Evolutionary conservation across 352 stramenopile genomes (phyloP), one percentile per base, ranked within the genome.

Genomic region (Elongisporangium prolatum): DNA sequence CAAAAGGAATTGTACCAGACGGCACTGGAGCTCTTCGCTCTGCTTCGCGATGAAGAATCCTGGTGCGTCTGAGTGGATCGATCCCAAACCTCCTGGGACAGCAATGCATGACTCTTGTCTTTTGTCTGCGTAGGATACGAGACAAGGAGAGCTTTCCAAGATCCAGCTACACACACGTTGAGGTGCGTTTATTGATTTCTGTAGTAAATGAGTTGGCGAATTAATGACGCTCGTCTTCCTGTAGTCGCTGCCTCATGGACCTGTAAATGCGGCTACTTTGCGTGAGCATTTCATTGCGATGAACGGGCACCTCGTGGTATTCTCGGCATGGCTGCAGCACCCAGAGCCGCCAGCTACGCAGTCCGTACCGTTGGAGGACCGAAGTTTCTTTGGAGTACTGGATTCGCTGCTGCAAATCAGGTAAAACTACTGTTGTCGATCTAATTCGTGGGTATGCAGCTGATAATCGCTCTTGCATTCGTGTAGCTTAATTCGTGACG

Each of bases 101-200:
- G 25, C 28, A 40, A 40, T 8, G 28, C 8, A 40, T 52, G n/a
- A 52, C 34, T 8, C 20, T 25, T 13, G 14, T 25, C 10, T 47
- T 52, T 55, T 17, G 20, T 24, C 21, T 57, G 1, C 28, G 34
- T 55, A 89, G 82, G 82, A 84, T 62, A 16, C 82, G 80, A 3
- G 82, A 92, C 58, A 88, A 89, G 60, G 82, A 92, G 18, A 92
- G 82, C 60, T 92, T 90, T 56, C 82, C 82, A 1, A 76, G 80
- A 17, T 92, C 82, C 3, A 88, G 76, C 48, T 92, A 90, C 65
- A 92, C 82, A 17, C 60, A 80, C 55, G 59, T 89, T n/a, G 69
- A 87, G 53, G 82, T 89, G 59, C 51, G 58, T 61, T 9, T 3
- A 57, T 22, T 10, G 21, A 10, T 34, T 34, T 6, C 28, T 4